phyloP scores from a whole-genome alignment of 345 rosid species.

The Corchorus olitorius region DNA sequence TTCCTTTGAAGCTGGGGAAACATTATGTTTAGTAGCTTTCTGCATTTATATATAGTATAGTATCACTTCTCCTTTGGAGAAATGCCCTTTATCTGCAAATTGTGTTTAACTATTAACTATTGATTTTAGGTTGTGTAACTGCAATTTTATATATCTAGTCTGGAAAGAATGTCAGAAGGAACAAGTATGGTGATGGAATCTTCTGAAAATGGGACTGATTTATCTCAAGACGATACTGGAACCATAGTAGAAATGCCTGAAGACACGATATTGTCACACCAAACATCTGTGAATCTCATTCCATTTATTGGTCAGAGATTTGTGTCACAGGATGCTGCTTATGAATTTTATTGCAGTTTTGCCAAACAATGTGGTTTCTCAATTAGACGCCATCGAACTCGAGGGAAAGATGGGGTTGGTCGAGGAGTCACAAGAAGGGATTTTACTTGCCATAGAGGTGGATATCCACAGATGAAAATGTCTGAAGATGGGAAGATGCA shows the following conservation, averaged over 20 bases:
- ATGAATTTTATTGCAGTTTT: constrained; percentile 65
- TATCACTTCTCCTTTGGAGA: background rate
- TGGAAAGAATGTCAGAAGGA: constrained; percentile 43
- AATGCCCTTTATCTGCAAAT: background rate
- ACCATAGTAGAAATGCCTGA: constrained; percentile 45
- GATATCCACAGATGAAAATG: constrained; percentile 50
- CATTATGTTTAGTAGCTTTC: background rate
- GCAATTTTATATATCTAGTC: constrained; percentile 13
- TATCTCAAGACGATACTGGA: constrained; percentile 46
- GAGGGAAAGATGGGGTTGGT: constrained; percentile 68
- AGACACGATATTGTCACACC: constrained; percentile 51
- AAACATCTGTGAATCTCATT: constrained; percentile 58
- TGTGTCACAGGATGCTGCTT: constrained; percentile 65
- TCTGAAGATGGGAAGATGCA: constrained; percentile 60
- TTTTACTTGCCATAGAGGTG: constrained; percentile 66
- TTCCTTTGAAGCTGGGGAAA: constrained; percentile 10
- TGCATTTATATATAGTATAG: background rate
- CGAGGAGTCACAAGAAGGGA: constrained; percentile 65
- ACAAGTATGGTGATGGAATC: constrained; percentile 43
- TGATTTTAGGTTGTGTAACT: constrained; percentile 21
- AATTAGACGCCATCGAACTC: constrained; percentile 58
- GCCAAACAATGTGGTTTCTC: constrained; percentile 68
- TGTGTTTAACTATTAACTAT: background rate
- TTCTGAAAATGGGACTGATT: constrained; percentile 48
- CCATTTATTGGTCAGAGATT: constrained; percentile 64